These are phyloP conservation scores for Porphyridium purpureum DNA, from an alignment of 23 red algal species.

Conservation along the genomic window DNA sequence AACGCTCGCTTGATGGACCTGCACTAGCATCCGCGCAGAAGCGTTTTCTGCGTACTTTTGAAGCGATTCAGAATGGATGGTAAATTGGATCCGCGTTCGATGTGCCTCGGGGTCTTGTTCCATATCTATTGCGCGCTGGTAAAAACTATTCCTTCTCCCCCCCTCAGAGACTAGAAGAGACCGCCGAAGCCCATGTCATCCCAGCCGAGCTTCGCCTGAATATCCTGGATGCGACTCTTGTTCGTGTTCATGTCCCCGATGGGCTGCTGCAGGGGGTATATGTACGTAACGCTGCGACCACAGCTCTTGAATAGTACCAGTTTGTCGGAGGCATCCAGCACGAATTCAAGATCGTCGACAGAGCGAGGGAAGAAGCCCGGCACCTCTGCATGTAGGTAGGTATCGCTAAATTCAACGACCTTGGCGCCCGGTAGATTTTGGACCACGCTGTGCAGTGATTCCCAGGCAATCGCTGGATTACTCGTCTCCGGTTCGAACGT, in stretches of 20 bases:
- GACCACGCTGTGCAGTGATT: conserved; percentile 28
- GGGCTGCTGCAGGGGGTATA: conserved; percentile 71
- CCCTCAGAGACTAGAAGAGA: too few relatives aligned
- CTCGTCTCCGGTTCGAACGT: conserved; percentile 35
- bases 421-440: conserved; percentile 4
- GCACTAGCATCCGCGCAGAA: too few relatives aligned
- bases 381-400: conserved; percentile 58
- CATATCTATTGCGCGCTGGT: too few relatives aligned
- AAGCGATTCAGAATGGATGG: too few relatives aligned
- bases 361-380: conserved; percentile 31
- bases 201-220: conserved; percentile 12
- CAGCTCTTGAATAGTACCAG: conserved; percentile 40
- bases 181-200: conserved; percentile 1
- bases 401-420: conserved; percentile 12
- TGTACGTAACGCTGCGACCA: conserved; percentile 26
- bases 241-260: conserved; percentile 13
- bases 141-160: too few relatives aligned
- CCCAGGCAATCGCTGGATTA: conserved; percentile 36
- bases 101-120: too few relatives aligned
- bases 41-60: too few relatives aligned
- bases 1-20: too few relatives aligned
- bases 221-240: conserved; percentile 2
- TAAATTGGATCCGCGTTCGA: too few relatives aligned
- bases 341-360: conserved; percentile 66
- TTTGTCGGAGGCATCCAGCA: conserved; percentile 22